A percentile compares a stretch with the other conserved stretches of the same genome.
Evolutionary conservation across 208 protist genomes (phyloP).

Genomic region (Trypanosoma platydactyli): DNA sequence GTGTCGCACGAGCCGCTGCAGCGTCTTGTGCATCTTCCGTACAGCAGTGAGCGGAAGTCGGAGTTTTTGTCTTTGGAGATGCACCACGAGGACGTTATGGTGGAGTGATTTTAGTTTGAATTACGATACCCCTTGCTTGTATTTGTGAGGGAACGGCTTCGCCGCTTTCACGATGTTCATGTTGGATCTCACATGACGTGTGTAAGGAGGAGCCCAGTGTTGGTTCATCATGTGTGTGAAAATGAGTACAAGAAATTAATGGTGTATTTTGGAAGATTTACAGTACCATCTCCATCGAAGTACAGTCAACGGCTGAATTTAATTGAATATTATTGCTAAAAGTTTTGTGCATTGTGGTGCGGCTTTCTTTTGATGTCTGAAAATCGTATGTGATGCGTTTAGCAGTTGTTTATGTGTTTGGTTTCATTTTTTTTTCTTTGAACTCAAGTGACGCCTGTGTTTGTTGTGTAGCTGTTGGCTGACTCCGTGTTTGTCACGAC

Average conservation of each 20-base stretch:
- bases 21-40: constrained; percentile 6
- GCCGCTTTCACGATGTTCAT: constrained; percentile 15
- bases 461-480: no score
- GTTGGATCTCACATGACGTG: neutral
- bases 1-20: neutral
- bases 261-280: neutral
- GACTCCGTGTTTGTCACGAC: no score
- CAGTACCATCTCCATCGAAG: neutral
- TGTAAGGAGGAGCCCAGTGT: neutral
- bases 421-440: no score
- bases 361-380: no score
- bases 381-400: no score
- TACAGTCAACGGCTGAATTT: no score
- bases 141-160: neutral
- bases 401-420: no score
- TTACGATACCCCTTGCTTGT: neutral
- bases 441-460: no score
- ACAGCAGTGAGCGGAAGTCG: neutral
- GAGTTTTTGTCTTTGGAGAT: constrained; percentile 1
- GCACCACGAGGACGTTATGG: constrained; percentile 5
- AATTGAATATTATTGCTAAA: no score
- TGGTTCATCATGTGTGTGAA: constrained; percentile 8
- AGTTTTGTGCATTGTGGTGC: no score
- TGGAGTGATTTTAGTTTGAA: neutral
- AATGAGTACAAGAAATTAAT: constrained; percentile 3